Conservation (phyloP, 306 rosid species). For the Ammopiptanthus mongolicus region DNA sequence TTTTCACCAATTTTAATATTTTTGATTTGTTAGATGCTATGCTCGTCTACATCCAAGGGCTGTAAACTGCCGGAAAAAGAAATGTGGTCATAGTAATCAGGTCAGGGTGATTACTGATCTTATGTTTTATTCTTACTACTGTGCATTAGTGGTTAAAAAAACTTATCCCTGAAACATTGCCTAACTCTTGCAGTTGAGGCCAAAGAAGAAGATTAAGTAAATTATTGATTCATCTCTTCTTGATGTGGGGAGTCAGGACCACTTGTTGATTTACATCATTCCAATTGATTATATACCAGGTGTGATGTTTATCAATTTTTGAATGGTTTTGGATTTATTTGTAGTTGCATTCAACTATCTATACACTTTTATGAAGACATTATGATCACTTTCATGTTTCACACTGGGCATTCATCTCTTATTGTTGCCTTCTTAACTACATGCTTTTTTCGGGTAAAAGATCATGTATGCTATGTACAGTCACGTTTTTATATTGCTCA, state of each 20-base stretch:
- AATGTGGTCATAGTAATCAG: conserved; percentile 73
- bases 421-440: too few species aligned
- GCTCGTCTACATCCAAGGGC: conserved; percentile 73
- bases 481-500: too few species aligned
- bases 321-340: neutral
- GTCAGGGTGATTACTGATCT: conserved; percentile 3
- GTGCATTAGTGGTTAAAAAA: too few species aligned
- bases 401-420: too few species aligned
- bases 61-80: conserved; percentile 66
- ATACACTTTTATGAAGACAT: too few species aligned
- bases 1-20: neutral
- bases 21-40: conserved; percentile 41
- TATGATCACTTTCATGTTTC: too few species aligned
- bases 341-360: too few species aligned
- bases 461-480: too few species aligned
- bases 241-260: neutral
- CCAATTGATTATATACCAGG: neutral
- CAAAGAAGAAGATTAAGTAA: conserved; percentile 83
- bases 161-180: neutral
- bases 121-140: too few species aligned
- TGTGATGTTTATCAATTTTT: neutral
- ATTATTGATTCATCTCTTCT: neutral
- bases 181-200: conserved; percentile 60
- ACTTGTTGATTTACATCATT: neutral
- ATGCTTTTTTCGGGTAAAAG: too few species aligned